Evolutionary conservation across 2,329 filamentous ascomycete genomes (phyloP), one percentile per base, ranked within the genome.

Genomic region (Penicillium sp.): DNA sequence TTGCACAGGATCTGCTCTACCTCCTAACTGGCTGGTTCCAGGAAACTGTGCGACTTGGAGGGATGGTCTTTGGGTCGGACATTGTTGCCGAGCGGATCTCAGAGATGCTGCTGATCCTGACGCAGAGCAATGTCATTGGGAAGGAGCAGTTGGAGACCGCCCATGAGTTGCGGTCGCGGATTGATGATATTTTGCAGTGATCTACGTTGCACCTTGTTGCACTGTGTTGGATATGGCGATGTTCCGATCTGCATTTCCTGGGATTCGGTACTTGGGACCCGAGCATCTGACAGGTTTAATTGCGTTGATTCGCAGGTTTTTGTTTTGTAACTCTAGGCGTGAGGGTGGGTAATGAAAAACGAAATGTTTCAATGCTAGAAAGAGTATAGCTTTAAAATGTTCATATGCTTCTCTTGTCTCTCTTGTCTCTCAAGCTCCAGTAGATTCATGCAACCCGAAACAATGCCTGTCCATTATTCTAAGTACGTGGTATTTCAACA

Each of bases 1-100:
- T 90, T 6, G 83, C 83, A 2, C 78, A 79, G 24, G 85, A 89
- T 68, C 80, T 89, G 40, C 71, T 88, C 0, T 86, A 87, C 62
- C 72, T 86, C 3, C 76, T 86, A 4, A 75, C 81, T 53, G 75
- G 79, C 52, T 91, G 88, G 88, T 83, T 81, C 60, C 74, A 79
- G 47, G 77, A 83, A 13, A 84, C 81, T 46, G 75, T 82, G 54
- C 76, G 83, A 24, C 74, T 78, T 9, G 83, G 82, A 16, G 80
- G 80, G 2, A 71, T 77, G 6, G 68, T 84, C 10, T 88, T 86
- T 63, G 86, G 86, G 11, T 82, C 83, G 48, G 82, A 86, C 39
- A 78, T 81, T 50, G 84, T 84, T 58, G 81, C 82, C 3, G 73
- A 76, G 39, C 71, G 76, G 4, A 72, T 82, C 6, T 71, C 69